phyloP scores from a whole-genome alignment of 805 yeast genomes.

The Wickerhamiella azyma region DNA sequence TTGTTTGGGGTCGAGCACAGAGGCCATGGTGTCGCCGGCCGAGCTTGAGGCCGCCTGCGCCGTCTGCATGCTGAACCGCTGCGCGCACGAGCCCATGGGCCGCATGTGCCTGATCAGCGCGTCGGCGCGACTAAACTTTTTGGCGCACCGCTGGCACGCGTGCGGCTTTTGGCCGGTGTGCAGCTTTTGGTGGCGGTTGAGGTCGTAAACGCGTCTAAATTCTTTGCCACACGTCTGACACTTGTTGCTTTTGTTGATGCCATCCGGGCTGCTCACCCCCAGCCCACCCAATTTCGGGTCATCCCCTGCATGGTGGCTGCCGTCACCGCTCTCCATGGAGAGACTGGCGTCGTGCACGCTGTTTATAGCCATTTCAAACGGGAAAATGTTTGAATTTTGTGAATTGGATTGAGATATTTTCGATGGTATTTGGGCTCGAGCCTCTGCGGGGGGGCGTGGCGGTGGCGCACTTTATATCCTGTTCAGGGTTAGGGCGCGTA shows the following conservation, averaged over 20 bases:
- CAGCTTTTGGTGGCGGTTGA: conserved; percentile 59
- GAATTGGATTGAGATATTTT: conserved; percentile 1
- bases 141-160: conserved; percentile 44
- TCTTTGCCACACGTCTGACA: conserved; percentile 48
- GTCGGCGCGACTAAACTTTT: conserved; percentile 61
- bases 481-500: conserved; percentile 1
- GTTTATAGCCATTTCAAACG: conserved; percentile 1
- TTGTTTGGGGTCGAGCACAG: conserved; percentile 10
- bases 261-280: background rate
- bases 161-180: conserved; percentile 69
- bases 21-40: background rate
- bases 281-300: conserved; percentile 1
- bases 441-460: conserved; percentile 1
- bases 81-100: conserved; percentile 27
- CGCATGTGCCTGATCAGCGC: conserved; percentile 59
- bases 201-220: conserved; percentile 62
- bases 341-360: conserved; percentile 2
- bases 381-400: background rate
- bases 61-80: conserved; percentile 10
- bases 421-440: background rate
- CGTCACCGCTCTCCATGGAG: background rate
- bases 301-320: background rate
- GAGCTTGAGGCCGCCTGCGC: conserved; percentile 13
- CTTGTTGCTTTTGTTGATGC: conserved; percentile 8
- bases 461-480: background rate